phyloP scores from a whole-genome alignment of 495 filamentous ascomycete species.

The Opeltia flavorubescens region DNA sequence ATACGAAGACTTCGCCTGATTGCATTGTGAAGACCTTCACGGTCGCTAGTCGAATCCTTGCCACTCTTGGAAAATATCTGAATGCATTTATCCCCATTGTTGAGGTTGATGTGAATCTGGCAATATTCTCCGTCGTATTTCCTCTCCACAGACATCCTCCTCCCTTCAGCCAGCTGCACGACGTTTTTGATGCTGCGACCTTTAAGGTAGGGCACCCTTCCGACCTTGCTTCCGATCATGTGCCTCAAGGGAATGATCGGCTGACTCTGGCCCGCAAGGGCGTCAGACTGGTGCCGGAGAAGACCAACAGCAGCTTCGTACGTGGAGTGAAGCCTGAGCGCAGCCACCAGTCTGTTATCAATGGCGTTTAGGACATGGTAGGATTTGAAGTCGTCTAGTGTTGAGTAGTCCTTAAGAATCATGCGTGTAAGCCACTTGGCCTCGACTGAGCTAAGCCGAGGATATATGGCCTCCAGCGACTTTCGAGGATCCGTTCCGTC shows the following conservation, averaged over 20 bases:
- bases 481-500: slow-evolving; percentile 20
- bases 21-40: slow-evolving; percentile 40
- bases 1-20: slow-evolving; percentile 42
- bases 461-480: slow-evolving; percentile 32
- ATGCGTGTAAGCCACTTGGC: slow-evolving; percentile 83
- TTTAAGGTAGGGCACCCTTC: slow-evolving; percentile 57
- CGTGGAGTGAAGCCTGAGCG: slow-evolving; percentile 52
- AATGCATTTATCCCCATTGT: slow-evolving; percentile 38
- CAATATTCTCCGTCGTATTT: slow-evolving; percentile 88
- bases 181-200: slow-evolving; percentile 63
- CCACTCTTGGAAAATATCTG: slow-evolving; percentile 86
- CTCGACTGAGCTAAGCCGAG: slow-evolving; percentile 48
- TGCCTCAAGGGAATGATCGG: slow-evolving; percentile 39
- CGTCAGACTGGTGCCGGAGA: slow-evolving; percentile 22
- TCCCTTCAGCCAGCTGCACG: slow-evolving; percentile 39
- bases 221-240: slow-evolving; percentile 56
- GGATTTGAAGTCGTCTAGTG: slow-evolving; percentile 38
- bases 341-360: slow-evolving; percentile 43
- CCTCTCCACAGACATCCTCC: slow-evolving; percentile 57
- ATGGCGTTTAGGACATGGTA: slow-evolving; percentile 31
- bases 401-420: slow-evolving; percentile 60
- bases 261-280: slow-evolving; percentile 10
- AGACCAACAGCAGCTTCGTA: slow-evolving; percentile 37
- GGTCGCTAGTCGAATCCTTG: slow-evolving; percentile 69
- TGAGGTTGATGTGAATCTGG: slow-evolving; percentile 68